Evolutionary conservation across 495 filamentous ascomycete species (phyloP).

Genomic region (Friedmanniomyces simplex): DNA sequence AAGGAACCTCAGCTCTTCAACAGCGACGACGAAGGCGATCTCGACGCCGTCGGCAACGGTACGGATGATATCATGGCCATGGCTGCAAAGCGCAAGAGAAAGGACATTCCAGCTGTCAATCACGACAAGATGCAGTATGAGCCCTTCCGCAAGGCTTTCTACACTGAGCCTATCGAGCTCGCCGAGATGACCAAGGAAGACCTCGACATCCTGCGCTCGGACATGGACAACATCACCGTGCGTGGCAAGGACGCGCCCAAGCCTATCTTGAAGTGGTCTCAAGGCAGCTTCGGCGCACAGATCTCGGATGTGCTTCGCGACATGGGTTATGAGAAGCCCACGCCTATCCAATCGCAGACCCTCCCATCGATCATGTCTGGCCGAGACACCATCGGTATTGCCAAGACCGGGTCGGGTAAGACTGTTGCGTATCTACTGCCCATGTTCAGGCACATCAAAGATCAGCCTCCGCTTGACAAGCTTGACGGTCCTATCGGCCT

Average conservation of each 20-base stretch:
- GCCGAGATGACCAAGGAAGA: conserved; percentile 79
- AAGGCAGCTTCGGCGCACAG: conserved; percentile 79
- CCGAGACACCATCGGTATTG: conserved; percentile 89
- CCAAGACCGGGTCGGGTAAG: conserved; percentile 98
- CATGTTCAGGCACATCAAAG: conserved; percentile 96
- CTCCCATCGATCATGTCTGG: conserved; percentile 94
- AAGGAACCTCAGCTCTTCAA: conserved; percentile 75
- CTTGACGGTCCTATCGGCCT: conserved; percentile 81
- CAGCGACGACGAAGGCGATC: conserved; percentile 69
- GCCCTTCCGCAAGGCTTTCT: conserved; percentile 85
- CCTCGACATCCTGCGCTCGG: conserved; percentile 64
- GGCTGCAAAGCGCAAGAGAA: conserved; percentile 89
- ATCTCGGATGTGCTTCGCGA: conserved; percentile 78
- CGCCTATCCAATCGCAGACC: conserved; percentile 90
- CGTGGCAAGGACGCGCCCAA: conserved; percentile 76
- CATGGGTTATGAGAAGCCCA: conserved; percentile 79
- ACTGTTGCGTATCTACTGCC: conserved; percentile 90
- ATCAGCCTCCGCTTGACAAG: conserved; percentile 71
- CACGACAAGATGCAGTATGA: conserved; percentile 78
- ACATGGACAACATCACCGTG: conserved; percentile 93
- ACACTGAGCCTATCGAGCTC: conserved; percentile 78
- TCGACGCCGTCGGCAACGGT: conserved; percentile 61
- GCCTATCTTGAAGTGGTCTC: conserved; percentile 91
- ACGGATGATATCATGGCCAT: conserved; percentile 79
- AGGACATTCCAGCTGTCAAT: conserved; percentile 79